Evolutionary conservation across 1,284 basidiomycete species (phyloP).

Genomic region (Microbotryum intermedium): DNA sequence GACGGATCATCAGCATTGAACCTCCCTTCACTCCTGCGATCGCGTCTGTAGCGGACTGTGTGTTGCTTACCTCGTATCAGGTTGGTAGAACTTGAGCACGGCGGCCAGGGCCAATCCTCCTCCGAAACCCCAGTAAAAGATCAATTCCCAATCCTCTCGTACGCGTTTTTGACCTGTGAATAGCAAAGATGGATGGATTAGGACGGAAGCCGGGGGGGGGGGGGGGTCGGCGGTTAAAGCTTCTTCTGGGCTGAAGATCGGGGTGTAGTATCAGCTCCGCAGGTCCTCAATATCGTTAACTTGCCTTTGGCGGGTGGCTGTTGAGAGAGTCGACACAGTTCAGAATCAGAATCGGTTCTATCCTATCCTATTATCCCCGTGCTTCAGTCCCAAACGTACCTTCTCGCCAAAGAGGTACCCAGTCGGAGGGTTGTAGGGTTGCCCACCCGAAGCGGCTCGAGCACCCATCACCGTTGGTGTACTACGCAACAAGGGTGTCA

Average conservation of each 20-base stretch:
- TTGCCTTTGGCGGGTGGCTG: not conserved
- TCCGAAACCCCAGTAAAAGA: conserved; percentile 82
- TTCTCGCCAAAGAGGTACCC: conserved; percentile 83
- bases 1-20: not conserved
- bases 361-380: too few relatives aligned
- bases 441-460: conserved; percentile 62
- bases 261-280: too few relatives aligned
- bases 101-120: conserved; percentile 70
- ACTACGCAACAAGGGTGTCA: too few relatives aligned
- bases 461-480: too few relatives aligned
- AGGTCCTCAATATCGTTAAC: not conserved
- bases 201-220: too few relatives aligned
- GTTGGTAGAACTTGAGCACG: conserved; percentile 83
- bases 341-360: too few relatives aligned
- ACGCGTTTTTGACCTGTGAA: conserved; percentile 63
- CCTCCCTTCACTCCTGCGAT: not conserved
- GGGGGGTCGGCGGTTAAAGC: too few relatives aligned
- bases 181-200: too few relatives aligned
- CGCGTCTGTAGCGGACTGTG: too few relatives aligned
- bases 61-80: conserved; percentile 51
- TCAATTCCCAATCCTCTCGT: conserved; percentile 74
- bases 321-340: not conserved
- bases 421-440: conserved; percentile 70
- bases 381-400: too few relatives aligned
- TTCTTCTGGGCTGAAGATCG: too few relatives aligned